These are phyloP conservation scores for Aureobasidium sp. DNA, from an alignment of 2,329 filamentous ascomycete species.

Conservation along the genomic window DNA sequence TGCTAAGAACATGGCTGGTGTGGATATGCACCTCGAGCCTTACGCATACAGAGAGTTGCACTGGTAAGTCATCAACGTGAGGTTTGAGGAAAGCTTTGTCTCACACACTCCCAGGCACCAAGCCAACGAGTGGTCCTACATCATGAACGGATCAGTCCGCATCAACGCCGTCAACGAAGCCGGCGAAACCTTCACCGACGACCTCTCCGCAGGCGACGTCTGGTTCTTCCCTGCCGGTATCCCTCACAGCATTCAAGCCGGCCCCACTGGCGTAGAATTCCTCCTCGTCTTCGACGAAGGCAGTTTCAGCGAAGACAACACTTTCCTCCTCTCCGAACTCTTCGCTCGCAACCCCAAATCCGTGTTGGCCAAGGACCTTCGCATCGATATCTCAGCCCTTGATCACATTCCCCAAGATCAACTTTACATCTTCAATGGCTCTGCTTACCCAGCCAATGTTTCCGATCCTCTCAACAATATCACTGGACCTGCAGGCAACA, in stretches of 20 bases:
- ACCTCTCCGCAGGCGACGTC: conserved; percentile 37
- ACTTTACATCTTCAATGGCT: conserved; percentile 36
- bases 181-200: conserved; percentile 25
- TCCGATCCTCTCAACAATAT: conserved; percentile 33
- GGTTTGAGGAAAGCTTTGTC: background rate
- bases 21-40: conserved; percentile 33
- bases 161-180: conserved; percentile 24
- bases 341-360: conserved; percentile 35
- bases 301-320: conserved; percentile 50
- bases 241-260: conserved; percentile 31
- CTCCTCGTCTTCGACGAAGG: conserved; percentile 54
- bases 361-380: conserved; percentile 36
- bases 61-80: conserved; percentile 15
- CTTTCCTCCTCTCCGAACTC: conserved; percentile 50
- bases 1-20: conserved; percentile 34
- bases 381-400: conserved; percentile 28
- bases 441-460: conserved; percentile 29
- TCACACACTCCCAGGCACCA: conserved; percentile 13
- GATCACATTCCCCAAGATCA: conserved; percentile 30
- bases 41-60: conserved; percentile 27
- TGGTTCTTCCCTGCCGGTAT: conserved; percentile 44
- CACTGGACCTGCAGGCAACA: conserved; percentile 28
- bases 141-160: conserved; percentile 24
- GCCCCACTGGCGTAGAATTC: conserved; percentile 49
- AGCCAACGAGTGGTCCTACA: conserved; percentile 25